Evolutionary conservation across 2,329 filamentous ascomycete species (phyloP).

Genomic region (Seiridium cupressi): DNA sequence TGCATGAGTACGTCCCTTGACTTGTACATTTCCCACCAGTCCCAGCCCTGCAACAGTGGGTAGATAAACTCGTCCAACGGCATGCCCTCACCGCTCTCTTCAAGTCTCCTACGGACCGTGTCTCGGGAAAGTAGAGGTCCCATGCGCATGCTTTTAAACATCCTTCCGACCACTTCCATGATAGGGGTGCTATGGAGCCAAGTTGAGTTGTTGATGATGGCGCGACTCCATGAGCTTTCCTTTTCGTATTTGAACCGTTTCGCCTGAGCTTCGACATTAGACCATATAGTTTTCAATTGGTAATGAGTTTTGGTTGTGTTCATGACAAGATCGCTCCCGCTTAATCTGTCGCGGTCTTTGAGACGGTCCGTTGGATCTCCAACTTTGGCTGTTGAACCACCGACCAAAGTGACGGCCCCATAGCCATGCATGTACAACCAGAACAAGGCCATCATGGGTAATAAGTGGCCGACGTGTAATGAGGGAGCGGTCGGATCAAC

Average conservation of each 20-base stretch:
- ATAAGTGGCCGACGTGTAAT: constrained; percentile 75
- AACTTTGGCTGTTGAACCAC: constrained; percentile 73
- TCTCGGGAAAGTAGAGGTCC: constrained; percentile 87
- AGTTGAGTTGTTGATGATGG: constrained; percentile 74
- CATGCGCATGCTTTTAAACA: constrained; percentile 73
- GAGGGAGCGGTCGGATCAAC: constrained; percentile 80
- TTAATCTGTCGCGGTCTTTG: constrained; percentile 55
- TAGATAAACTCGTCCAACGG: constrained; percentile 93
- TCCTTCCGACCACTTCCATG: constrained; percentile 69
- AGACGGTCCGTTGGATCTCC: constrained; percentile 76
- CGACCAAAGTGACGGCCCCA: constrained; percentile 64
- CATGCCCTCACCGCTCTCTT: constrained; percentile 86
- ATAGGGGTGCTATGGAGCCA: constrained; percentile 77
- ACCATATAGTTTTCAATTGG: constrained; percentile 72
- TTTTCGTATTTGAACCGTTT: constrained; percentile 62
- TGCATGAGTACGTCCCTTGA: constrained; percentile 73
- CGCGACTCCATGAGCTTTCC: constrained; percentile 64
- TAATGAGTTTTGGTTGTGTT: constrained; percentile 68
- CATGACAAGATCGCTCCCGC: constrained; percentile 50
- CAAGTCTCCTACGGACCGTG: constrained; percentile 81
- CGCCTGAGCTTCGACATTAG: constrained; percentile 67
- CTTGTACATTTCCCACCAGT: constrained; percentile 86
- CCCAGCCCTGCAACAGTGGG: constrained; percentile 90
- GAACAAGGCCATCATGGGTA: constrained; percentile 80
- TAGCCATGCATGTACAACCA: constrained; percentile 81